A percentile compares a stretch with the other conserved stretches of the same genome.
Conservation (phyloP, 345 rosid species). For the Lepidium africanum region DNA sequence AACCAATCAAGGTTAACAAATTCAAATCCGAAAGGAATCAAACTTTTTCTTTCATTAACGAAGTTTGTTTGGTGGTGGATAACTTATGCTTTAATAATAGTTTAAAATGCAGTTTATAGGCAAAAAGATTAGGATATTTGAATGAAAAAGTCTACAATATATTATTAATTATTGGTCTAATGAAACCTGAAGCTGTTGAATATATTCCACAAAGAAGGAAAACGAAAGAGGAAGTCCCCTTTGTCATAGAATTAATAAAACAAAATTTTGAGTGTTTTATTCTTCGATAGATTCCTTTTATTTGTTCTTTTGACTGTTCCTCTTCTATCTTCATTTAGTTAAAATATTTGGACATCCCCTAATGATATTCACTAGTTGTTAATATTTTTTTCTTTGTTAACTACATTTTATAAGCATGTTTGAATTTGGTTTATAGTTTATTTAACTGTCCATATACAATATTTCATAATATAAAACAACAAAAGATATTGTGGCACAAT, state of each 20-base stretch:
- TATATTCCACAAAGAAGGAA: constrained; percentile 20
- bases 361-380: neutral
- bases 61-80: constrained; percentile 8
- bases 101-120: constrained; percentile 4
- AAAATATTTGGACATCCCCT: neutral
- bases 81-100: constrained; percentile 6
- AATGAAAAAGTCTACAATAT: neutral
- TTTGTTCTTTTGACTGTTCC: neutral
- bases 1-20: neutral
- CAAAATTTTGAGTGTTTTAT: constrained; percentile 6
- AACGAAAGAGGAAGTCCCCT: constrained; percentile 5
- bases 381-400: neutral
- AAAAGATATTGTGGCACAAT: no score
- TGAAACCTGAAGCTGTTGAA: constrained; percentile 24
- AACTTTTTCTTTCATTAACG: neutral
- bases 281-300: constrained; percentile 4
- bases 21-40: constrained; percentile 15
- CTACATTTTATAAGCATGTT: no score
- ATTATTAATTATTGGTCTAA: neutral
- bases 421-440: no score
- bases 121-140: neutral
- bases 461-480: no score
- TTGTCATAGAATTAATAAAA: neutral
- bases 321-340: neutral
- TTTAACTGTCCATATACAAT: no score